phyloP scores from a whole-genome alignment of 2,329 filamentous ascomycete genomes.

The Paraphaeosphaeria minitans region DNA sequence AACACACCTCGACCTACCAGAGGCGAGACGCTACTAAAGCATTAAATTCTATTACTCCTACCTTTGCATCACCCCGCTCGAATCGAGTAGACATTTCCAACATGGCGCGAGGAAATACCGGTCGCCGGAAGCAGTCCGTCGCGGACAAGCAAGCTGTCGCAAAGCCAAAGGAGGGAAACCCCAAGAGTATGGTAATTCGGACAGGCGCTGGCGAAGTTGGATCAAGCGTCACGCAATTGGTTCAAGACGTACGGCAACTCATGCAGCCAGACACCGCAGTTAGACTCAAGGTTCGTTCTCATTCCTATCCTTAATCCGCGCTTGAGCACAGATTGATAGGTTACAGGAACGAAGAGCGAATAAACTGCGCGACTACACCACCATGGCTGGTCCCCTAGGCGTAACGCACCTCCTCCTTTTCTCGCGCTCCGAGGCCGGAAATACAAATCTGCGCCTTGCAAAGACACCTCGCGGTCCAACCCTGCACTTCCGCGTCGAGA shows the following conservation, averaged over 20 bases:
- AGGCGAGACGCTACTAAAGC: not conserved
- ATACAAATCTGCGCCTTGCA: constrained; percentile 88
- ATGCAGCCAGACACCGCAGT: constrained; percentile 96
- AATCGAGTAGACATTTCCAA: not conserved
- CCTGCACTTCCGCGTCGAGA: constrained; percentile 90
- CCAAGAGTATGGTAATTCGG: constrained; percentile 98
- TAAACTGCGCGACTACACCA: constrained; percentile 86
- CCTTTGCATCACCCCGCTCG: too few relatives aligned
- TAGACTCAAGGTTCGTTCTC: constrained; percentile 68
- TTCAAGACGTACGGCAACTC: constrained; percentile 86
- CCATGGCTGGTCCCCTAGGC: constrained; percentile 92
- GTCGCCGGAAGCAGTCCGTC: constrained; percentile 42
- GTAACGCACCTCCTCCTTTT: constrained; percentile 93
- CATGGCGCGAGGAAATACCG: constrained; percentile 40
- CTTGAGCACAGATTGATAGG: not conserved
- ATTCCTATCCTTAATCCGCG: not conserved
- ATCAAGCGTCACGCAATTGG: constrained; percentile 86
- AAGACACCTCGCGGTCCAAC: constrained; percentile 90
- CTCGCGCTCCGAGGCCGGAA: constrained; percentile 85
- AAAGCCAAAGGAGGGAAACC: constrained; percentile 69
- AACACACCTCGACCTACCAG: not conserved
- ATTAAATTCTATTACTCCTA: not conserved
- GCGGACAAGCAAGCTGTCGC: constrained; percentile 50
- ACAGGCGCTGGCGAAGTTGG: constrained; percentile 94
- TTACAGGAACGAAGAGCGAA: constrained; percentile 79